Evolutionary conservation across 2,329 filamentous ascomycete genomes (phyloP).

Genomic region (Coniella lustricola): DNA sequence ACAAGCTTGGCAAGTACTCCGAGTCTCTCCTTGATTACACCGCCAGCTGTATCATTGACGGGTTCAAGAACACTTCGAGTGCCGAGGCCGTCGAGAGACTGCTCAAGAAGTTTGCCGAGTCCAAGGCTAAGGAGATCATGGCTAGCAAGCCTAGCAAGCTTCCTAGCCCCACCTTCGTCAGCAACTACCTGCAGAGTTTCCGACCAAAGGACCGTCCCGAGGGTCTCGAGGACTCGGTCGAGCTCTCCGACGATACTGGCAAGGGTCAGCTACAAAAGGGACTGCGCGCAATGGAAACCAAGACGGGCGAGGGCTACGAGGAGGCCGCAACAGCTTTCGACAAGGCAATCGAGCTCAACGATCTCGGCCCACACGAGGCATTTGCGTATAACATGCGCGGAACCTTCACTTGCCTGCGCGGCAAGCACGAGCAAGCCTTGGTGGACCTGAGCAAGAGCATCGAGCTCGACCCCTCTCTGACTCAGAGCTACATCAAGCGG

Average conservation of each 20-base stretch:
- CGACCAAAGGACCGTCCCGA: constrained; percentile 70
- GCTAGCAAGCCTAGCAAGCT: constrained; percentile 79
- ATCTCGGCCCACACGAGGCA: constrained; percentile 76
- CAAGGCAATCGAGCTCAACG: constrained; percentile 74
- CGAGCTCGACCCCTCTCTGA: constrained; percentile 78
- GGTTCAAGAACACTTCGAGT: constrained; percentile 85
- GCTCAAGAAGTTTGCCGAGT: constrained; percentile 93
- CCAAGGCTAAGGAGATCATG: constrained; percentile 87
- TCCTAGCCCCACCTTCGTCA: constrained; percentile 92
- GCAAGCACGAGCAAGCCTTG: constrained; percentile 77
- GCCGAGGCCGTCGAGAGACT: constrained; percentile 86
- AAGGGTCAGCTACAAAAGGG: constrained; percentile 82
- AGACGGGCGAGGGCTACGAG: constrained; percentile 86
- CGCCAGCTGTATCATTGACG: constrained; percentile 97
- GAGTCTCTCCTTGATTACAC: constrained; percentile 97
- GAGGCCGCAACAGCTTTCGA: constrained; percentile 82
- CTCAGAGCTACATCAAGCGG: constrained; percentile 97
- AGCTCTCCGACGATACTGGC: constrained; percentile 70
- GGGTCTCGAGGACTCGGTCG: constrained; percentile 75
- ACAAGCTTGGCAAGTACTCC: constrained; percentile 83
- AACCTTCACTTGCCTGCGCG: constrained; percentile 88
- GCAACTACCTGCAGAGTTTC: constrained; percentile 99
- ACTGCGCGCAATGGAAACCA: constrained; percentile 71
- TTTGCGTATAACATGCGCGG: constrained; percentile 95
- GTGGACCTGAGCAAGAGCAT: constrained; percentile 87